Percentiles rank a stretch among this genome's conserved stretches.
These are phyloP conservation scores for Mucor piriformis DNA, from an alignment of 371 early-diverging fungal species.

Conservation along the genomic window DNA sequence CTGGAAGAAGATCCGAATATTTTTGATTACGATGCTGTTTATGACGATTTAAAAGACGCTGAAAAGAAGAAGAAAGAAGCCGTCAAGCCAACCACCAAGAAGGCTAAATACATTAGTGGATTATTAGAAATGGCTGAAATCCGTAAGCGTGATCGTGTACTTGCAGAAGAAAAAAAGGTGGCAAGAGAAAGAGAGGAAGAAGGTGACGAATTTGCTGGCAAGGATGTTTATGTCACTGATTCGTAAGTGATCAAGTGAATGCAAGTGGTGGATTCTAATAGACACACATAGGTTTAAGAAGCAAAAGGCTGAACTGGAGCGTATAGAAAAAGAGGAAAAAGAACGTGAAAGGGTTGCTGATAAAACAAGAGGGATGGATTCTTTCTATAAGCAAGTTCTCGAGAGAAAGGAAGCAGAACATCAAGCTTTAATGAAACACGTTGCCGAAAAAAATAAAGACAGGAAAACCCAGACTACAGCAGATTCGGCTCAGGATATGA, in stretches of 20 bases:
- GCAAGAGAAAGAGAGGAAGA: slow-evolving; percentile 72
- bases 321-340: slow-evolving; percentile 83
- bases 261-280: background rate
- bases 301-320: slow-evolving; percentile 76
- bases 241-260: too few species aligned
- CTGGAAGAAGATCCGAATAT: slow-evolving; percentile 81
- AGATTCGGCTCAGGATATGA: background rate
- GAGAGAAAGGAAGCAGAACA: slow-evolving; percentile 48
- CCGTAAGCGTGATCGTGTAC: slow-evolving; percentile 81
- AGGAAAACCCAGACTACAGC: background rate
- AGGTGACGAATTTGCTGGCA: slow-evolving; percentile 60
- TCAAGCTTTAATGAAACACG: slow-evolving; percentile 36
- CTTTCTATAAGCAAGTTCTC: slow-evolving; percentile 48
- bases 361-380: slow-evolving; percentile 41
- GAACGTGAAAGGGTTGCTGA: slow-evolving; percentile 54
- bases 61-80: slow-evolving; percentile 58
- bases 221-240: slow-evolving; percentile 87
- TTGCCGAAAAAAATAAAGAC: slow-evolving; percentile 18
- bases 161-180: slow-evolving; percentile 79
- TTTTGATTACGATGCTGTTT: slow-evolving; percentile 91
- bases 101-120: slow-evolving; percentile 82
- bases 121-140: slow-evolving; percentile 77
- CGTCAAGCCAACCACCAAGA: slow-evolving; percentile 26
- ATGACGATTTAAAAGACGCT: slow-evolving; percentile 79
- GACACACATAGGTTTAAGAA: slow-evolving; percentile 62